Evolutionary conservation across 495 filamentous ascomycete species (phyloP).

Genomic region (Trypethelium eluteriae): DNA sequence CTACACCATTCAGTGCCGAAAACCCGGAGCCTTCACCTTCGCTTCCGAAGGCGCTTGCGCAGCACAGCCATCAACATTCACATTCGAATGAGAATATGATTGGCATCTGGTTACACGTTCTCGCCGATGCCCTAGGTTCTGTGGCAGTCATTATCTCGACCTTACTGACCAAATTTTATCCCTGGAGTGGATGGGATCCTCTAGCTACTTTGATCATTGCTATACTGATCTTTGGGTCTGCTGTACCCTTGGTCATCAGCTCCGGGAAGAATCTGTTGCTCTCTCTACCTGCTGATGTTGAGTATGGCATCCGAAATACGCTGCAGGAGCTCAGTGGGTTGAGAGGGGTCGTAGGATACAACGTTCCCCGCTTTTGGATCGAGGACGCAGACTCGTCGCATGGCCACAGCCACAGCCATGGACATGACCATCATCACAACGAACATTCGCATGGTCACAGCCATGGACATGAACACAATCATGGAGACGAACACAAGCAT

Average conservation of each 20-base stretch:
- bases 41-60: conserved; percentile 2
- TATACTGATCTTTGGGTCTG: conserved; percentile 79
- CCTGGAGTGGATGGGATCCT: conserved; percentile 93
- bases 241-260: conserved; percentile 77
- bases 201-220: conserved; percentile 91
- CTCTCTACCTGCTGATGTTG: conserved; percentile 72
- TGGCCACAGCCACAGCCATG: conserved; percentile 25
- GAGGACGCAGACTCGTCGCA: conserved; percentile 55
- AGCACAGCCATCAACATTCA: conserved; percentile 37
- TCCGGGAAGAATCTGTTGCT: conserved; percentile 75
- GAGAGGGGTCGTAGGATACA: conserved; percentile 76
- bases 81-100: conserved; percentile 96
- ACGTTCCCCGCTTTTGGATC: conserved; percentile 89
- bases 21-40: conserved; percentile 3
- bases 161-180: conserved; percentile 71
- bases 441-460: conserved; percentile 26
- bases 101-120: conserved; percentile 94
- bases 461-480: conserved; percentile 25
- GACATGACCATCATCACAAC: conserved; percentile 28
- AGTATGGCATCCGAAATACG: conserved; percentile 81
- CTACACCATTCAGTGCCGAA: conserved; percentile 1
- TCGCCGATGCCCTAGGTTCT: conserved; percentile 90
- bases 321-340: conserved; percentile 75
- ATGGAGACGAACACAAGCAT: conserved; percentile 27
- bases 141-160: conserved; percentile 93